phyloP scores from a whole-genome alignment of 2,329 filamentous ascomycete species.

The Xylariaceae sp. region DNA sequence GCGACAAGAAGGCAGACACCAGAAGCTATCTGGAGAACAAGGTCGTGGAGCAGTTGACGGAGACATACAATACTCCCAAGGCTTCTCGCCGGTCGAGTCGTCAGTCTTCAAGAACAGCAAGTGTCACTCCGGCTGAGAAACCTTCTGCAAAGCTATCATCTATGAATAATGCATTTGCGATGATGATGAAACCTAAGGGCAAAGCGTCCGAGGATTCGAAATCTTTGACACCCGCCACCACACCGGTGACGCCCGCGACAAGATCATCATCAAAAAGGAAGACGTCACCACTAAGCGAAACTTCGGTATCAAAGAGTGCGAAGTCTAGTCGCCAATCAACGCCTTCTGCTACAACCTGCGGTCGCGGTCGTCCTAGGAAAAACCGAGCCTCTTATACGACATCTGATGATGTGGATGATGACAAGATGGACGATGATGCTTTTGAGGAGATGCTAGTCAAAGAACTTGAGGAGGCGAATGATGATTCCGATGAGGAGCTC shows the following conservation, averaged over 20 bases:
- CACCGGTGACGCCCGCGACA: conserved; percentile 16
- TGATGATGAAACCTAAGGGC: conserved; percentile 48
- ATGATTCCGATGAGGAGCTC: conserved; percentile 31
- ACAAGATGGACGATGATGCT: conserved; percentile 70
- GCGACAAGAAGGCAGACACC: conserved; percentile 54
- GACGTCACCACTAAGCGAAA: conserved; percentile 29
- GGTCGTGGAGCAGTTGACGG: conserved; percentile 61
- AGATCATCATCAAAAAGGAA: conserved; percentile 36
- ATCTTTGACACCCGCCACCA: conserved; percentile 19
- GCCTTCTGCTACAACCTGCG: conserved; percentile 50
- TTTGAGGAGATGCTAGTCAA: conserved; percentile 76
- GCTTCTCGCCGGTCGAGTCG: conserved; percentile 32
- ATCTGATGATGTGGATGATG: conserved; percentile 56
- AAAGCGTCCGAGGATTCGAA: conserved; percentile 19
- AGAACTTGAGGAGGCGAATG: conserved; percentile 47
- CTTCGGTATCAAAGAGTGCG: conserved; percentile 57
- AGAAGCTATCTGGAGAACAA: conserved; percentile 81
- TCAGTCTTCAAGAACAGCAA: conserved; percentile 39
- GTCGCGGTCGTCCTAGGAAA: conserved; percentile 48
- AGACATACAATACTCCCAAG: conserved; percentile 43
- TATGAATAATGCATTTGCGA: conserved; percentile 48
- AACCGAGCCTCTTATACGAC: conserved; percentile 48
- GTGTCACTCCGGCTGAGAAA: conserved; percentile 21
- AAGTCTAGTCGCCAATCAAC: conserved; percentile 75
- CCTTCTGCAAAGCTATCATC: too few species aligned